Evolutionary conservation across 148 eudicot genomes (phyloP).

Genomic region (Spergularia marina): DNA sequence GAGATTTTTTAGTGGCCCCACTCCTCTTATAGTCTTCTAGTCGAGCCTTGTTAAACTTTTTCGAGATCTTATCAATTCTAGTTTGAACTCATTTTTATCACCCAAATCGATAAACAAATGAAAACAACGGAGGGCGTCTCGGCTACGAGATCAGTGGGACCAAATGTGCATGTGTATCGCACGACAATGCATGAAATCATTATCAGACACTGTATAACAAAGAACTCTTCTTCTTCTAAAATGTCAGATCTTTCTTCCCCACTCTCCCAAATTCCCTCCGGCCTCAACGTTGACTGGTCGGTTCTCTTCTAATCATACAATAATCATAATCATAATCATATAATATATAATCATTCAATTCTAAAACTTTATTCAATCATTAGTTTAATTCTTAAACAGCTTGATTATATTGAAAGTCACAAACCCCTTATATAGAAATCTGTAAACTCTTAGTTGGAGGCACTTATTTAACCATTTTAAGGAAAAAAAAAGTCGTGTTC

Average conservation of each 20-base stretch:
- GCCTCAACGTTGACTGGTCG: constrained; percentile 9
- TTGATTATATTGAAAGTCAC: neutral
- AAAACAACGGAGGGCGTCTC: neutral
- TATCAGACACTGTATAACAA: neutral
- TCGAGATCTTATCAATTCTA: no score
- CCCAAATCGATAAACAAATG: no score
- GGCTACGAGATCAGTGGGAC: neutral
- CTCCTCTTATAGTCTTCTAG: no score
- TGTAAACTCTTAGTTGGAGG: neutral
- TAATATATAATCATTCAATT: neutral
- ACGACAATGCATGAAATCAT: neutral
- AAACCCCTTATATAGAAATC: neutral
- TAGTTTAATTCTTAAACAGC: neutral
- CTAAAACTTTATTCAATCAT: neutral
- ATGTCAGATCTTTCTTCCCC: constrained; percentile 5
- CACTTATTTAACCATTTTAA: constrained; percentile 12
- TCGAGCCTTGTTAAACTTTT: neutral
- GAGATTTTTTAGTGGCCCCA: no score
- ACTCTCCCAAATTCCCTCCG: constrained; percentile 1
- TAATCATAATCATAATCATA: neutral
- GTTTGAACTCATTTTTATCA: no score
- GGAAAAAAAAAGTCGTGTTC: neutral
- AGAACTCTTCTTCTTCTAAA: neutral
- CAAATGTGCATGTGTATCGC: constrained; percentile 13
- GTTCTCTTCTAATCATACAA: neutral